phyloP scores from a whole-genome alignment of 1,284 basidiomycete species.

The Moesziomyces globuligerus region DNA sequence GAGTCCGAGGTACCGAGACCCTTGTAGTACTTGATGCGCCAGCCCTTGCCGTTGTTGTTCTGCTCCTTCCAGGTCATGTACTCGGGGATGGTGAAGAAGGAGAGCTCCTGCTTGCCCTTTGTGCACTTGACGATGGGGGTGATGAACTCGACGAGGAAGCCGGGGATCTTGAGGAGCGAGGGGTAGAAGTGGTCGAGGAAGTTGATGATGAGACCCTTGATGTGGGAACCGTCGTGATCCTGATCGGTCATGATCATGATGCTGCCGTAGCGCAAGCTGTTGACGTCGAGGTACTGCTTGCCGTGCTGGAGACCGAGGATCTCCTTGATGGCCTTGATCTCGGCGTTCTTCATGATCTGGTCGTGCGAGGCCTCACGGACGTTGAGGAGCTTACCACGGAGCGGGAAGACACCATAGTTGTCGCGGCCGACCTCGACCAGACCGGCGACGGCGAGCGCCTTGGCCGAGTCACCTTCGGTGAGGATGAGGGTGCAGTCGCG shows the following conservation, averaged over 20 bases:
- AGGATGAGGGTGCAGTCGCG: constrained; percentile 92
- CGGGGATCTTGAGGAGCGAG: constrained; percentile 87
- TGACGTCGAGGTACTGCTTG: constrained; percentile 81
- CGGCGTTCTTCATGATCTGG: constrained; percentile 96
- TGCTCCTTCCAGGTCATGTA: constrained; percentile 91
- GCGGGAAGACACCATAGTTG: constrained; percentile 95
- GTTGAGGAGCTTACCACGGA: constrained; percentile 96
- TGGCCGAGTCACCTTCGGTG: constrained; percentile 99
- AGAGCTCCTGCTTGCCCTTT: constrained; percentile 81
- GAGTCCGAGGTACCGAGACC: constrained; percentile 95
- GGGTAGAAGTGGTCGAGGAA: constrained; percentile 98
- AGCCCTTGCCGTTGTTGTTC: constrained; percentile 82
- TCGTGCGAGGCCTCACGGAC: constrained; percentile 96
- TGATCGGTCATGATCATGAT: constrained; percentile 99
- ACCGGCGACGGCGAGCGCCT: constrained; percentile 92
- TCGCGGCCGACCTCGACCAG: constrained; percentile 94
- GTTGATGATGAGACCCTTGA: constrained; percentile 98
- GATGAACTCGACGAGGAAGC: constrained; percentile 97
- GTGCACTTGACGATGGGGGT: constrained; percentile 91
- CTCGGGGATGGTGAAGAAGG: constrained; percentile 98
- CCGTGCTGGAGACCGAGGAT: constrained; percentile 96
- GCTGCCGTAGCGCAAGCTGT: constrained; percentile 87
- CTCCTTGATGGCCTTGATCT: constrained; percentile 97
- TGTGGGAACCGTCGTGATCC: constrained; percentile 99
- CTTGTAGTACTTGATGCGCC: constrained; percentile 81